These are phyloP conservation scores for Pythium pectinolyticum DNA, from an alignment of 352 stramenopile genomes.

Conservation along the genomic window DNA sequence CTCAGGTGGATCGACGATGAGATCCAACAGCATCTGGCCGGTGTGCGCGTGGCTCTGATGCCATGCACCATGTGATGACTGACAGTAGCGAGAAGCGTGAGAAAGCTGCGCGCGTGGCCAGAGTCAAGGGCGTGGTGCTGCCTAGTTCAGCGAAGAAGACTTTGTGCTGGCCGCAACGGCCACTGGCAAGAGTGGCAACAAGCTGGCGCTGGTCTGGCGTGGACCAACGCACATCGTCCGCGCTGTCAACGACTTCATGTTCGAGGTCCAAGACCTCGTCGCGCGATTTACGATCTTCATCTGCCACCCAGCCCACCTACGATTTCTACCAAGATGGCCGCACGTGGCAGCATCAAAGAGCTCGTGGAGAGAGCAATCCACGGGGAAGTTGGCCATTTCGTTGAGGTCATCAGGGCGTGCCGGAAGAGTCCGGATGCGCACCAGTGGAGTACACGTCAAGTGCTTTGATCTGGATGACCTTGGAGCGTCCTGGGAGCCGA, in stretches of 20 bases:
- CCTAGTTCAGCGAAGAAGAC: constrained; percentile 16
- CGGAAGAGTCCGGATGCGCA: constrained; percentile 8
- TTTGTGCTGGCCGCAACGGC: constrained; percentile 25
- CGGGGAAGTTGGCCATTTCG: constrained; percentile 19
- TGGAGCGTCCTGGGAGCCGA: constrained; percentile 26
- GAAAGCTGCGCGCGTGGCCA: neutral
- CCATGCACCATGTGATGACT: constrained; percentile 6
- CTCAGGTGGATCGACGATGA: constrained; percentile 15
- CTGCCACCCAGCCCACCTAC: constrained; percentile 10
- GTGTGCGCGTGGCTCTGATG: constrained; percentile 8
- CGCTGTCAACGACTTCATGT: constrained; percentile 20
- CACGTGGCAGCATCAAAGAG: neutral
- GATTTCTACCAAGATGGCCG: constrained; percentile 18
- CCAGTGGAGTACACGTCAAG: constrained; percentile 22
- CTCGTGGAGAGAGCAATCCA: constrained; percentile 14
- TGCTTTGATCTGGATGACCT: constrained; percentile 31
- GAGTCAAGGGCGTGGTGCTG: constrained; percentile 9
- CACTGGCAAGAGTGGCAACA: constrained; percentile 8
- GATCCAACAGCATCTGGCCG: neutral
- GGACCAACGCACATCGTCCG: constrained; percentile 11
- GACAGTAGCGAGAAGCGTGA: constrained; percentile 18
- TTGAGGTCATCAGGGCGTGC: constrained; percentile 1
- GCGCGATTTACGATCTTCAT: constrained; percentile 3
- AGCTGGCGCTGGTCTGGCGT: constrained; percentile 23
- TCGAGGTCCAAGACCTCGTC: constrained; percentile 28